A percentile compares a stretch with the other conserved stretches of the same genome.
Evolutionary conservation across 805 yeast genomes (phyloP).

Genomic region (Ogataea haglerorum): DNA sequence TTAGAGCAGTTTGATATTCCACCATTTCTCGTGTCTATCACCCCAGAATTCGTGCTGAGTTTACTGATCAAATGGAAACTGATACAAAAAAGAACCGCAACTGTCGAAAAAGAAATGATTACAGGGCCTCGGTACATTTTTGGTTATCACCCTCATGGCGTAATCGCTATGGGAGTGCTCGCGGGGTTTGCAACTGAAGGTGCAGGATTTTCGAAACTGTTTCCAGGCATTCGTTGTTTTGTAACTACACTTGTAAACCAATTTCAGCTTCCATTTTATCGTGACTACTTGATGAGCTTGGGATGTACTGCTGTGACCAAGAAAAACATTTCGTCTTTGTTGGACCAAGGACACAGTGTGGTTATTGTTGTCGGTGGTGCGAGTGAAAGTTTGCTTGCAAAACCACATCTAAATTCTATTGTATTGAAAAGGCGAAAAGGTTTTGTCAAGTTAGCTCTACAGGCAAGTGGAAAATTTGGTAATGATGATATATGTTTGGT

Average conservation of each 20-base stretch:
- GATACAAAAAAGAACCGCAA: not conserved
- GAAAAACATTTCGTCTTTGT: conserved; percentile 61
- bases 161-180: conserved; percentile 86
- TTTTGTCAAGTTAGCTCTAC: conserved; percentile 81
- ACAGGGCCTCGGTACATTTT: conserved; percentile 79
- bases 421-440: conserved; percentile 81
- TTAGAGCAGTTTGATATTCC: conserved; percentile 12
- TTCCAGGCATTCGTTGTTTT: conserved; percentile 82
- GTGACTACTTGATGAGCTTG: conserved; percentile 77
- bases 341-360: conserved; percentile 66
- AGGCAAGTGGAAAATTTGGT: conserved; percentile 34
- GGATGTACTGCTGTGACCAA: conserved; percentile 86
- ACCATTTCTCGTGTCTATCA: not conserved
- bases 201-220: conserved; percentile 57
- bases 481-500: conserved; percentile 72
- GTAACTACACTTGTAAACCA: conserved; percentile 80
- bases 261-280: conserved; percentile 76
- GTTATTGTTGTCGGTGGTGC: conserved; percentile 97
- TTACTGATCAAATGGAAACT: conserved; percentile 1
- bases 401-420: conserved; percentile 60
- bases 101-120: conserved; percentile 29
- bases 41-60: conserved; percentile 7
- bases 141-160: conserved; percentile 96
- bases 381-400: conserved; percentile 73
- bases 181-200: conserved; percentile 85